Base-by-base conservation (phyloP, 768 basidiomycete species). In the Russula olivacea region DNA sequence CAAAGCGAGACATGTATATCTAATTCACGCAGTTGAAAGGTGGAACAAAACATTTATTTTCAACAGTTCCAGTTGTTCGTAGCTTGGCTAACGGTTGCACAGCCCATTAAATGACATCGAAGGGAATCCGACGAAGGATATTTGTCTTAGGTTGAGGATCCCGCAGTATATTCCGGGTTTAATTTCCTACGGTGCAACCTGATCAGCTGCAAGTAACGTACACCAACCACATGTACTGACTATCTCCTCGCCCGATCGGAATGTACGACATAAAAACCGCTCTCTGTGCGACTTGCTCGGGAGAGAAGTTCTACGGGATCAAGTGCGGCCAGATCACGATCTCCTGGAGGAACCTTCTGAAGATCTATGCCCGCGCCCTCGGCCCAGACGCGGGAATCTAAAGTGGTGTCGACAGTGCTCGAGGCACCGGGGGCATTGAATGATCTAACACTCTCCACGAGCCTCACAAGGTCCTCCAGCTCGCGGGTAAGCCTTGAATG, bases 401-500 rank as follows among this genome's bases (percentile, higher is more conserved):
- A 68, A 49, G 64, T 57, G 21, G 66, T 64, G 52, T 59, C 48
- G 28, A 61, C 56, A 15, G 32, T 14, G 32, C 25, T 61, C 11
- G 66, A 51, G 10, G 64, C 63, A 52, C 40, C 55, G n/a, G 71
- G 70, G 15, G 73, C 55, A 25, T 81, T 74, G 49, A 87, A 84
- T 28, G 88, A 72, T 72, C 83, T 88, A 57, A 92, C 90, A 3
- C 91, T 91, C 69, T 93, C 89, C 15, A 93, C 91, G 11, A 93
- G 78, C 65, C 79, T 82, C 60, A 92, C 76, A 55, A 93, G 80
- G 58, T 86, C 85, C 66, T 87, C 86, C 65, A 93, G 73, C 65
- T 89, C 84, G 47, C 68, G 64, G 63, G 83, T 86, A 48, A 88
- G 74, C 21, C 72, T 71, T 3, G 71, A 68, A 66, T 86, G 80